Evolutionary conservation across 164 flowering plant species (phyloP), one percentile per base, ranked within the genome.

Genomic region (Berberis thunbergii): DNA sequence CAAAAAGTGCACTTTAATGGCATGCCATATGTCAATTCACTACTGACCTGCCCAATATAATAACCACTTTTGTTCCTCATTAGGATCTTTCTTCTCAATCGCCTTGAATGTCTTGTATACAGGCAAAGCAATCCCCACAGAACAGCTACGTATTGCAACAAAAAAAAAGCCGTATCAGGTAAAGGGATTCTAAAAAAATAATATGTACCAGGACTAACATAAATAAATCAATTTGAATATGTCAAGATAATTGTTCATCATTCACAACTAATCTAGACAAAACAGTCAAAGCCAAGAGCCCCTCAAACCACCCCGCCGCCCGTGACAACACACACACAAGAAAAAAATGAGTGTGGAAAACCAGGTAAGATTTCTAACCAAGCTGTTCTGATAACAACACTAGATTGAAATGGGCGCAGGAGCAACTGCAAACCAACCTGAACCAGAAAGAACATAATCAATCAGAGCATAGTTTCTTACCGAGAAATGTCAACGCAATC

Each of bases 21-120:
- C 26, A 26, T 26, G 26, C 26, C 26, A 26, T 26, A 26, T 26
- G 2, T 12, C 39, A 38, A 39, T 53, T 9, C 3, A 49, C 3
- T 54, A 57, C 83, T 53, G 64, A 88, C 97, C 97, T 83, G 97
- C 87, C 98, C 98, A 93, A 60, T 93, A 93, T 7, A 84, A 7
- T 66, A 93, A 90, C 89, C 88, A 86, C 70, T 74, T 83, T 40
- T 81, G 85, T 70, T 90, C 87, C 71, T 88, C 94, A 66, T 68
- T 68, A 42, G 63, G 80, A 78, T 93, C 78, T 69, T 76, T 80
- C 2, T 60, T 71, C 79, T 93, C 97, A 70, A 93, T 88, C 57
- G 98, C 98, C 75, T 82, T 90, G 72, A 88, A 84, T 55, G 98
- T 90, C 43, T 89, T 83, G 78, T 93, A 90, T 13, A 93, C 94